These are phyloP conservation scores for Polytrichum commune DNA, from an alignment of 225 moss, liverwort and hornwort species.

Conservation along the genomic window DNA sequence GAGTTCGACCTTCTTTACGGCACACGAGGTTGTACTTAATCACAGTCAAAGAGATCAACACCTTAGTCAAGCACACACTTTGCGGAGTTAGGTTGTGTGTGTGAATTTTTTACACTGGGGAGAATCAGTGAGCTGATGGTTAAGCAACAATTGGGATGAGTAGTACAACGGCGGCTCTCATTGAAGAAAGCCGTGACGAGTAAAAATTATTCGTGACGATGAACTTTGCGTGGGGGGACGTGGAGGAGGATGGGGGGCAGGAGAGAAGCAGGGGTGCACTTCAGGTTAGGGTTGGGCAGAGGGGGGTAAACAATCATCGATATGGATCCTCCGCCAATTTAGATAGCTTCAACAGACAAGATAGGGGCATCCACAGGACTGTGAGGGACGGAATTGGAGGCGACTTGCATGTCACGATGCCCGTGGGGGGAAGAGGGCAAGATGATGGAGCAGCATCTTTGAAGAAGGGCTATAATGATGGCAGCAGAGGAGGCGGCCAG, in stretches of 20 bases:
- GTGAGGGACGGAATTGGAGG: not conserved
- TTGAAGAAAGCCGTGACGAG: too few relatives aligned
- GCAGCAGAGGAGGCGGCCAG: conserved; percentile 5
- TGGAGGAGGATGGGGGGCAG: conserved; percentile 1
- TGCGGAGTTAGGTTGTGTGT: too few relatives aligned
- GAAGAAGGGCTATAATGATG: not conserved
- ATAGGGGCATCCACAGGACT: not conserved
- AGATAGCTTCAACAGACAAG: not conserved
- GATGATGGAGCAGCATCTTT: not conserved
- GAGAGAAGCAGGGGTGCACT: conserved; percentile 11
- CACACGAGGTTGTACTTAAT: too few relatives aligned
- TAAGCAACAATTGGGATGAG: too few relatives aligned
- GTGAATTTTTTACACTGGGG: too few relatives aligned
- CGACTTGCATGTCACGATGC: not conserved
- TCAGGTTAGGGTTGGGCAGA: conserved; percentile 7
- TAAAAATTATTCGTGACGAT: too few relatives aligned
- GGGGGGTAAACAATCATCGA: not conserved
- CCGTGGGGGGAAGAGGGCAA: not conserved
- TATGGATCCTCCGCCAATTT: not conserved
- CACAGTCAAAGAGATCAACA: too few relatives aligned
- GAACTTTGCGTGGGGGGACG: too few relatives aligned
- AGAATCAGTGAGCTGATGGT: too few relatives aligned
- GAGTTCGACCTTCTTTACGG: too few relatives aligned
- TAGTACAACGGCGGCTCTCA: too few relatives aligned
- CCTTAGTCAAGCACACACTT: too few relatives aligned